Conservation (phyloP, 768 basidiomycete species). For the Kwoniella europaea region DNA sequence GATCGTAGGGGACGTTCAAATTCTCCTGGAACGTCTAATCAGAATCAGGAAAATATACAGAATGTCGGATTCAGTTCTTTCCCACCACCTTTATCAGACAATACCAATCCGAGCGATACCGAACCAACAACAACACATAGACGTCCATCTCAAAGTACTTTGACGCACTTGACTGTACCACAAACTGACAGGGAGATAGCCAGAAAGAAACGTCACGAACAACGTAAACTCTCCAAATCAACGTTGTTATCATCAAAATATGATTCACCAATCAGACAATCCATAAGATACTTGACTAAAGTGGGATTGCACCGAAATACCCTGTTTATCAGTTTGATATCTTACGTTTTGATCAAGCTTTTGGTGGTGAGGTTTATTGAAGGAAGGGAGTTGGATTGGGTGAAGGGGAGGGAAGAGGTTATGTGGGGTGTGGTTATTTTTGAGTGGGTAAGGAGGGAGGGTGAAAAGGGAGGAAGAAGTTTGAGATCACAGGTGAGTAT, state of each 20-base stretch:
- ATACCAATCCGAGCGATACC: neutral
- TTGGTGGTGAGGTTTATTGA: constrained; percentile 58
- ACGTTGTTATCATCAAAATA: neutral
- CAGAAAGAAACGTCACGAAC: constrained; percentile 72
- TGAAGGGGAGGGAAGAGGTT: constrained; percentile 70
- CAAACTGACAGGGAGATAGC: constrained; percentile 72
- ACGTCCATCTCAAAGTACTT: constrained; percentile 63
- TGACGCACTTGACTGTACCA: constrained; percentile 61
- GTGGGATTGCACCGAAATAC: neutral
- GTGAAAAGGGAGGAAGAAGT: constrained; percentile 67
- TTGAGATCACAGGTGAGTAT: constrained; percentile 73
- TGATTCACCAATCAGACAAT: neutral
- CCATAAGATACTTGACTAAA: constrained; percentile 1
- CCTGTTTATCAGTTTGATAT: neutral
- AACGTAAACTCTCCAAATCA: neutral
- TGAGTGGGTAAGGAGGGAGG: constrained; percentile 70
- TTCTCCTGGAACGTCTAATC: neutral
- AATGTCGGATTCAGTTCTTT: neutral
- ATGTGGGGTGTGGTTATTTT: constrained; percentile 77
- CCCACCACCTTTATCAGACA: neutral
- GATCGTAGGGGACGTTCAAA: neutral
- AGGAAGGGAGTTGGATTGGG: constrained; percentile 69
- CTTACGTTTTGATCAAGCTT: neutral
- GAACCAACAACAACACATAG: neutral
- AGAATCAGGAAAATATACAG: neutral